Percentiles rank a stretch among this genome's conserved stretches.
Evolutionary conservation across 352 stramenopile genomes (phyloP).

Genomic region (Phytophthora sp.): DNA sequence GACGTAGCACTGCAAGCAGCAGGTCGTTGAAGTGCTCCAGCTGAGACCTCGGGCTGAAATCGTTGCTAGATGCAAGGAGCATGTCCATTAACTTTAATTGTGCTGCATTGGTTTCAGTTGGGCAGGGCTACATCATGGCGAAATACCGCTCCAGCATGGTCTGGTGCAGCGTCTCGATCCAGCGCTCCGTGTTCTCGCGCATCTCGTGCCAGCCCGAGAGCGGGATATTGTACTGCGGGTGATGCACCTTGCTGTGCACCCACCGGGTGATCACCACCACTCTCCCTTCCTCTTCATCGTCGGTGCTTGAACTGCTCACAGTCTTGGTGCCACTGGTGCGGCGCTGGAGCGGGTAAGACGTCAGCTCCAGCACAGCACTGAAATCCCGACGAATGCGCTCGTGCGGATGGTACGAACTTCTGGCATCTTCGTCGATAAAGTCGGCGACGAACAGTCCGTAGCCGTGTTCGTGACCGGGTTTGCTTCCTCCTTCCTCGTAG

Average conservation of each 20-base stretch:
- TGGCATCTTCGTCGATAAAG: slow-evolving; percentile 48
- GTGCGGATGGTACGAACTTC: slow-evolving; percentile 42
- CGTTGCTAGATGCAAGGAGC: too few species aligned
- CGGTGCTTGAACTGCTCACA: slow-evolving; percentile 5
- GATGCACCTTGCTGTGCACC: slow-evolving; percentile 33
- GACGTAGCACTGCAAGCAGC: too few species aligned
- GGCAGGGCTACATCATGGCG: too few species aligned
- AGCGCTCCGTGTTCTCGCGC: slow-evolving; percentile 34
- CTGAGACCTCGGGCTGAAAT: too few species aligned
- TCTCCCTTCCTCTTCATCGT: neutral
- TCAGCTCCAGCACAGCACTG: slow-evolving; percentile 29
- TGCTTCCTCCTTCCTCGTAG: slow-evolving; percentile 25
- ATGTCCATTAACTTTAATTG: too few species aligned
- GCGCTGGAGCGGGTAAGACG: slow-evolving; percentile 20
- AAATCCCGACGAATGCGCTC: slow-evolving; percentile 48
- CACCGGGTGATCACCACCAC: slow-evolving; percentile 39
- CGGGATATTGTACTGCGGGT: slow-evolving; percentile 29
- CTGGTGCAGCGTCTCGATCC: slow-evolving; percentile 28
- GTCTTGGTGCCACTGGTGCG: slow-evolving; percentile 2
- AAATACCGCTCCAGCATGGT: slow-evolving; percentile 30
- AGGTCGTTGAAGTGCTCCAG: too few species aligned
- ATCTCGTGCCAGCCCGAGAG: slow-evolving; percentile 32
- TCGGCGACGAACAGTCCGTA: slow-evolving; percentile 42
- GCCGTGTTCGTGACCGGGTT: slow-evolving; percentile 14
- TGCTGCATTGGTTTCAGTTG: too few species aligned